Percentiles rank a stretch among this genome's conserved stretches.
These are phyloP conservation scores for Tanozyma kutaoensis DNA, from an alignment of 805 yeast species.

Conservation along the genomic window DNA sequence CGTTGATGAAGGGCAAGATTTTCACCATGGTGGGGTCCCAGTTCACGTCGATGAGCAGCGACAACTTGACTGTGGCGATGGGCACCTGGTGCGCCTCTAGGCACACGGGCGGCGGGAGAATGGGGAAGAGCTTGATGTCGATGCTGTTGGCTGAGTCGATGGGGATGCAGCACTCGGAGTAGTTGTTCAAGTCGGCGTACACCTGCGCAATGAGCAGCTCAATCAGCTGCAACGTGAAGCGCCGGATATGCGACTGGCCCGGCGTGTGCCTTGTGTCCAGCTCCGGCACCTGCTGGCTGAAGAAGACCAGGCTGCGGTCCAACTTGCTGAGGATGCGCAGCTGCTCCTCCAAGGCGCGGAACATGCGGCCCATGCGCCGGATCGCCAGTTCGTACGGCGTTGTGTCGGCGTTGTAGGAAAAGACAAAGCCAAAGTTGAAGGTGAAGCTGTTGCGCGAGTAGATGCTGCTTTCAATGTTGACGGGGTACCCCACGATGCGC, in stretches of 20 bases:
- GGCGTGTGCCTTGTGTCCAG: constrained; percentile 15
- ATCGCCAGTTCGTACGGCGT: constrained; percentile 82
- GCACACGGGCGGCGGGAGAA: constrained; percentile 67
- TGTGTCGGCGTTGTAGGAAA: constrained; percentile 68
- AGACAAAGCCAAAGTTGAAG: constrained; percentile 88
- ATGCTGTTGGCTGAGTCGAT: constrained; percentile 81
- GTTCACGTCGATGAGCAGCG: constrained; percentile 65
- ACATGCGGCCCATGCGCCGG: constrained; percentile 75
- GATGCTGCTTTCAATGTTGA: constrained; percentile 55
- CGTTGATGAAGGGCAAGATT: constrained; percentile 76
- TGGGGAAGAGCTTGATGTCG: constrained; percentile 87
- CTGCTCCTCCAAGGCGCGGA: constrained; percentile 84
- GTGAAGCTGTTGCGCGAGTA: constrained; percentile 88
- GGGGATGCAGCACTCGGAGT: constrained; percentile 92
- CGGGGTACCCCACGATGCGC: constrained; percentile 80
- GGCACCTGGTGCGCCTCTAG: constrained; percentile 82
- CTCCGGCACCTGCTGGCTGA: constrained; percentile 3
- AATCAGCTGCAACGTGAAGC: constrained; percentile 23
- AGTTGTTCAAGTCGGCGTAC: constrained; percentile 88
- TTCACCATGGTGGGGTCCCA: constrained; percentile 97
- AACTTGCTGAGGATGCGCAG: constrained; percentile 53
- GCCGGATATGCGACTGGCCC: constrained; percentile 20
- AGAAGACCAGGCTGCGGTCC: constrained; percentile 26
- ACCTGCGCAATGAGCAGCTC: constrained; percentile 76
- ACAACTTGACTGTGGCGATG: constrained; percentile 68